phyloP scores from a whole-genome alignment of 805 yeast genomes.

The Teunomyces funiuensis region DNA sequence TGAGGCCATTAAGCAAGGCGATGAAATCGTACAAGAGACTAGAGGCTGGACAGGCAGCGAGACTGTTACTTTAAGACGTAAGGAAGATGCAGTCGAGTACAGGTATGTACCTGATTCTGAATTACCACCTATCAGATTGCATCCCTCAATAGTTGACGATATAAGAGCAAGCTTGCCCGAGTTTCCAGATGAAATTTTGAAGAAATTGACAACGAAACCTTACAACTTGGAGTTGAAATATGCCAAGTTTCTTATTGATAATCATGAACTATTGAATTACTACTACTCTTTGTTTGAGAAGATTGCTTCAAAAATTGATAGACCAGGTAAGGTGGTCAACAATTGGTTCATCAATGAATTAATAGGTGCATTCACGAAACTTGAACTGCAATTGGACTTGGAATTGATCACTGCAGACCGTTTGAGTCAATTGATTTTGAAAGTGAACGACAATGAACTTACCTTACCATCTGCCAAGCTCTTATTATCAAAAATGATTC shows the following conservation, averaged over 20 bases:
- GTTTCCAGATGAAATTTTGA: conserved; percentile 61
- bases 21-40: conserved; percentile 55
- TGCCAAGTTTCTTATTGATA: conserved; percentile 65
- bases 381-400: conserved; percentile 36
- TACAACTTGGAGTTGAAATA: conserved; percentile 66
- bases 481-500: conserved; percentile 60
- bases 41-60: conserved; percentile 86
- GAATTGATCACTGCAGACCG: conserved; percentile 33
- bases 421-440: conserved; percentile 54
- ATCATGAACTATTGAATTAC: conserved; percentile 49
- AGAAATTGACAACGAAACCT: conserved; percentile 45
- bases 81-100: conserved; percentile 83
- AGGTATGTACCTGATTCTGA: conserved; percentile 96
- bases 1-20: conserved; percentile 37
- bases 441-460: conserved; percentile 48
- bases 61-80: conserved; percentile 68
- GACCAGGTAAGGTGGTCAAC: conserved; percentile 45
- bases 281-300: conserved; percentile 45
- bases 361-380: conserved; percentile 64
- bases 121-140: conserved; percentile 57
- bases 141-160: conserved; percentile 40
- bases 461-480: conserved; percentile 68
- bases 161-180: conserved; percentile 49
- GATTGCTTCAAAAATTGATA: conserved; percentile 17
- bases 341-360: conserved; percentile 86